Conservation (phyloP, 2,329 filamentous ascomycete genomes). For the Diaporthe citriasiana region DNA sequence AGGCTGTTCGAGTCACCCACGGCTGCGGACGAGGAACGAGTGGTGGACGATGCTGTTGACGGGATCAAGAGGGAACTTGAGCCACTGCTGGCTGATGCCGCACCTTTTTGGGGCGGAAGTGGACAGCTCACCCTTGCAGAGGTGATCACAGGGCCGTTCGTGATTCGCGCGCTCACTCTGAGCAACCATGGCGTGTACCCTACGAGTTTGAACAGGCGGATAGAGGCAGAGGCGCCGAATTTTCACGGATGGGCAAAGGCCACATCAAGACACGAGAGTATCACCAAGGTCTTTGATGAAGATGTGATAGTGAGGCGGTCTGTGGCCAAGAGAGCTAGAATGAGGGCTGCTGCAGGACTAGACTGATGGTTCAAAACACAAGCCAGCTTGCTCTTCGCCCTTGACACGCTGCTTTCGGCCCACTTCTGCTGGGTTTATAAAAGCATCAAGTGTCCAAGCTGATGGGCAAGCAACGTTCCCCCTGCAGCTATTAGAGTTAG, state of each 20-base stretch:
- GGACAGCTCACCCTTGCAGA: conserved; percentile 78
- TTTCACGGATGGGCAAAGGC: conserved; percentile 76
- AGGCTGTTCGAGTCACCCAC: conserved; percentile 58
- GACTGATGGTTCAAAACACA: conserved; percentile 5
- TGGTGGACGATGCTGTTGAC: conserved; percentile 64
- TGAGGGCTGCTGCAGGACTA: conserved; percentile 40
- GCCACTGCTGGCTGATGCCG: conserved; percentile 68
- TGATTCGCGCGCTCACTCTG: conserved; percentile 20
- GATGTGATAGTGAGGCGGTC: conserved; percentile 56
- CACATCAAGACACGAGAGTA: conserved; percentile 71
- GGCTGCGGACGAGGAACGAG: conserved; percentile 62
- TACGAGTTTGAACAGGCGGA: conserved; percentile 56
- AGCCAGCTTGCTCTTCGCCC: neutral
- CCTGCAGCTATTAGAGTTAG: neutral
- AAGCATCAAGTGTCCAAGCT: neutral
- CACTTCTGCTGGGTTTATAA: neutral
- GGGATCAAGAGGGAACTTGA: conserved; percentile 77
- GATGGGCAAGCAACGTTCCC: neutral
- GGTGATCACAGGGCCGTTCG: conserved; percentile 58
- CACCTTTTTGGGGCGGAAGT: conserved; percentile 72
- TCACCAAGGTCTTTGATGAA: conserved; percentile 72
- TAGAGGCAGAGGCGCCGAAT: conserved; percentile 47
- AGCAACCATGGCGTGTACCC: conserved; percentile 67
- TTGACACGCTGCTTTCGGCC: neutral
- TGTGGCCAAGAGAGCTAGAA: conserved; percentile 53